Evolutionary conservation across 192 early-diverging fungal genomes (phyloP), one percentile per base, ranked within the genome.

Genomic region (Coemansia sp.): DNA sequence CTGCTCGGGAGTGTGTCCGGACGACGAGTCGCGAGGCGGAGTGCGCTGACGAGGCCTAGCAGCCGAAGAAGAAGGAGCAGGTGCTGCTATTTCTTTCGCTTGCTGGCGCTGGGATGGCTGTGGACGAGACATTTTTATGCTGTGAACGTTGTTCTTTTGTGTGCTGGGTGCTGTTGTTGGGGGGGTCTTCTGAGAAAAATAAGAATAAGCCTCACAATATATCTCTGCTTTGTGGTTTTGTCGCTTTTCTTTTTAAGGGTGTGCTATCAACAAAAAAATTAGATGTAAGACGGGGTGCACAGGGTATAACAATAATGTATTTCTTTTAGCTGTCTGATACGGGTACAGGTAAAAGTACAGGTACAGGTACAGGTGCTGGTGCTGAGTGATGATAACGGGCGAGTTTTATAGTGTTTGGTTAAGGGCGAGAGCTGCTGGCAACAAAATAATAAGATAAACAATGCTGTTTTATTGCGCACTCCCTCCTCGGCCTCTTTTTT

Each of bases 71-170:
- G 59, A 37, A 13, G 48, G 16, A 8, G 57, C 67, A 5, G 5
- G 7, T 5, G 32, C 49, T 37, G 25, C 39, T 13, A 10, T 53
- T 20, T 44, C 48, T n/a, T 45, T 22, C 22, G 43, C 49, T 40
- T 41, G 45, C 19, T 59, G 43, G 37, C 71, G 63, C 45, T 68
- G 66, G 32, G 67, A 48, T 58, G 62, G 37, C 56, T 69, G 66
- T 42, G 67, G 63, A 59, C 72, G 72, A 51, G 62, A 53, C 72
- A 75, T 75, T 39, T 51, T 53, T 53, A 5, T 53, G 50, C 32
- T 32, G 32, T 32, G 32, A 32, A 32, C 32, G 32, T 32, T 32
- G 32, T 32, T 32, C 32, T 32, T 32, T 32, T 32, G 32, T 32
- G 32, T 32, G 57, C 32, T 17, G 40, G 57, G 16, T 59, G 57